Evolutionary conservation across 2,329 filamentous ascomycete genomes (phyloP), one percentile per base, ranked within the genome.

Genomic region (Sporothrix variecibatus): DNA sequence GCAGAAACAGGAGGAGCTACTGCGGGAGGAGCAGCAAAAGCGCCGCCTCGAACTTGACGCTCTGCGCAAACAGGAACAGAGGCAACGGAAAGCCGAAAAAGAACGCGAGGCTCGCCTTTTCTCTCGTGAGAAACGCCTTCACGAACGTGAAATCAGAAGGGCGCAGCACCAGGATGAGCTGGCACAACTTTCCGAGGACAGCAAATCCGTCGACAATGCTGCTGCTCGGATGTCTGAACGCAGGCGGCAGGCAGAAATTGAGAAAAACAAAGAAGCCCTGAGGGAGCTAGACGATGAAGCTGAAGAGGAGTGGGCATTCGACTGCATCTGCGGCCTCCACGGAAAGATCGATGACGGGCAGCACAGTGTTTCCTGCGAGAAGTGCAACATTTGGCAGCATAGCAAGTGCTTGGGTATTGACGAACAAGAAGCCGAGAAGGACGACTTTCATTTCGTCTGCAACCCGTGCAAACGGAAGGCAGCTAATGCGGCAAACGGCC

Each of bases 331-430:
- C 81, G 95, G 95, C 34, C 88, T 94, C 28, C 91, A 97, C 81
- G 96, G 96, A 28, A 92, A 97, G 78, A 93, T 98, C 75, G 96
- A 99, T 79, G 96, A 98, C 81, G 96, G 96, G 49, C 92, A 94
- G 8, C 95, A 97, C 80, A 97, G 94, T 81, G 91, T 99, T 77
- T 93, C 95, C 38, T 99, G 96, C 83, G 96, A 99, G 80, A 91
- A 87, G 77, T 99, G 96, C 85, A 97, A 92, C 80, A 92, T 97
- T 67, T 99, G 96, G 96, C 95, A 98, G 81, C 96, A 99, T 80
- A 97, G 94, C 85, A 94, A 93, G 79, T 99, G 96, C 80, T 88
- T 97, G 75, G 92, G 91, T 56, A 93, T 98, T 76, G 88, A 89
- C 64, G 89, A 97, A 78, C 85, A 88, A 75, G 92, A 95, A 76